Conservation (phyloP, 2,329 filamentous ascomycete genomes). For the Myriangium duriaei region DNA sequence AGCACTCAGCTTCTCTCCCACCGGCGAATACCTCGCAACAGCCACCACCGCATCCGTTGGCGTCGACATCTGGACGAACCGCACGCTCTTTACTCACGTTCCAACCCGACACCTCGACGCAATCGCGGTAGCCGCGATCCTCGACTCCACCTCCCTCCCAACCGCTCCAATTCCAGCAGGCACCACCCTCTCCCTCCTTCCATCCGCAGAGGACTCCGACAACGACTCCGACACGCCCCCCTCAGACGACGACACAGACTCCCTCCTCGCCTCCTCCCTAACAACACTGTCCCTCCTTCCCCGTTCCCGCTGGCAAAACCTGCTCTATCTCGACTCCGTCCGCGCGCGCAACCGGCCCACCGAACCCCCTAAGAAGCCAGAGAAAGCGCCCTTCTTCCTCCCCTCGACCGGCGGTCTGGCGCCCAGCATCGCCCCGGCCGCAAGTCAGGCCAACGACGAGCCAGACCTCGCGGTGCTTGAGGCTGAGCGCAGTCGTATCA, state of each 20-base stretch:
- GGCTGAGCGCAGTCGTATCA: slow-evolving; percentile 22
- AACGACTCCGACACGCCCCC: slow-evolving; percentile 34
- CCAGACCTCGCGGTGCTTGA: slow-evolving; percentile 22
- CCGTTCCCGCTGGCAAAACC: slow-evolving; percentile 83
- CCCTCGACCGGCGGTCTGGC: slow-evolving; percentile 41
- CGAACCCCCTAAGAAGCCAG: slow-evolving; percentile 78
- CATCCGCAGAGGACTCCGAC: slow-evolving; percentile 48
- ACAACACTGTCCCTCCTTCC: slow-evolving; percentile 83
- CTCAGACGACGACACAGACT: slow-evolving; percentile 24
- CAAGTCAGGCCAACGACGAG: slow-evolving; percentile 19
- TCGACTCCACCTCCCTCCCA: slow-evolving; percentile 38
- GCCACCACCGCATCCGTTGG: slow-evolving; percentile 71
- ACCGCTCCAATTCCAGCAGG: slow-evolving; percentile 75
- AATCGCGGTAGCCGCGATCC: slow-evolving; percentile 52
- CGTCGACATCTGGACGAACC: slow-evolving; percentile 94
- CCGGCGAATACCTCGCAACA: slow-evolving; percentile 89
- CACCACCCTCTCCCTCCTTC: slow-evolving; percentile 60
- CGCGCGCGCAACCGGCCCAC: slow-evolving; percentile 86
- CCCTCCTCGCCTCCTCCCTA: slow-evolving; percentile 57
- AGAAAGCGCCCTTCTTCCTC: slow-evolving; percentile 93
- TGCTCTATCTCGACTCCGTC: slow-evolving; percentile 84
- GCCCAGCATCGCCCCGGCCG: slow-evolving; percentile 21
- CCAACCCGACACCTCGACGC: slow-evolving; percentile 77
- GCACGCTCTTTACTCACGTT: slow-evolving; percentile 77
- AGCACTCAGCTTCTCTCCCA: slow-evolving; percentile 73